A percentile compares a stretch with the other conserved stretches of the same genome.
These are phyloP conservation scores for Micractinium conductrix DNA, from an alignment of 139 green algal species.

Conservation along the genomic window DNA sequence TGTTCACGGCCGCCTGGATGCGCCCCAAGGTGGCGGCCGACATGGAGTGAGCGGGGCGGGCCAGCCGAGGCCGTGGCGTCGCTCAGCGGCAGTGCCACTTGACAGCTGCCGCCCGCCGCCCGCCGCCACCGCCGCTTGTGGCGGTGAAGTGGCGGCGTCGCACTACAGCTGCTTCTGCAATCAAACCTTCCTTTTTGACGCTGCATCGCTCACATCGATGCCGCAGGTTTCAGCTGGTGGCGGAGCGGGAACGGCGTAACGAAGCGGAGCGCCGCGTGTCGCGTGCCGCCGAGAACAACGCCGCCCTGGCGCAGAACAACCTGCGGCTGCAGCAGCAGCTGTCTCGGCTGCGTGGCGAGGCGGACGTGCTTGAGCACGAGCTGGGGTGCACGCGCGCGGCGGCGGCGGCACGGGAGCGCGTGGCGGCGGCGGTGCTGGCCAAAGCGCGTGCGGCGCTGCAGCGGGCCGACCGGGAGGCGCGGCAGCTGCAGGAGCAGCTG, in stretches of 20 bases:
- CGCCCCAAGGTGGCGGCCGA: too few relatives aligned
- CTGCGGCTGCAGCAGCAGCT: slow-evolving; percentile 34
- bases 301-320: slow-evolving; percentile 29
- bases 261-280: slow-evolving; percentile 15
- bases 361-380: slow-evolving; percentile 12
- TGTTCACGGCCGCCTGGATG: too few relatives aligned
- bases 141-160: too few relatives aligned
- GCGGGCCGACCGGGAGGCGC: neutral
- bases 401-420: neutral
- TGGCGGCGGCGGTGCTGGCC: neutral
- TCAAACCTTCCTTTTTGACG: too few relatives aligned
- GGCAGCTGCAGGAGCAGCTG: slow-evolving; percentile 20
- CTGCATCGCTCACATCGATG: too few relatives aligned
- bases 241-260: neutral
- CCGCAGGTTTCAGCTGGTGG: too few relatives aligned
- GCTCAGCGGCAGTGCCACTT: too few relatives aligned
- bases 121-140: too few relatives aligned
- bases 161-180: too few relatives aligned
- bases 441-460: neutral
- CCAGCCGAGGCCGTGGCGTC: too few relatives aligned
- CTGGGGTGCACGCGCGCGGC: slow-evolving; percentile 11
- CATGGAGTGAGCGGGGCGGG: too few relatives aligned
- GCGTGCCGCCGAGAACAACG: slow-evolving; percentile 29
- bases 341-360: slow-evolving; percentile 21
- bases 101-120: too few relatives aligned